Evolutionary conservation across 257 asterid genomes (phyloP).

Genomic region (Coffea eugenioides): DNA sequence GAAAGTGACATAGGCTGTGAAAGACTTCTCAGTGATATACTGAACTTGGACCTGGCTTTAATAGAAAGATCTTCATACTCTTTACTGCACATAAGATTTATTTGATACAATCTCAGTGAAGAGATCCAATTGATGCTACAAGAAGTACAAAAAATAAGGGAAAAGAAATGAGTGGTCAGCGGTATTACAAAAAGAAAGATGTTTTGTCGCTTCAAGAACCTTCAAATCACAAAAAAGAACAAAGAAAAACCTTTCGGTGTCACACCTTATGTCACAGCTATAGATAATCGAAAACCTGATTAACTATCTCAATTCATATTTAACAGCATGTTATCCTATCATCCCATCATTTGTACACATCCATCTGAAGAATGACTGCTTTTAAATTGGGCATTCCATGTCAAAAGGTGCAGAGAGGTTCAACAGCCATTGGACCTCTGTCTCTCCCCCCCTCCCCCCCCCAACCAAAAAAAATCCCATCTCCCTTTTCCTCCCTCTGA

Average conservation of each 20-base stretch:
- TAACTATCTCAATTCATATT: neutral
- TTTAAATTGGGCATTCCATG: neutral
- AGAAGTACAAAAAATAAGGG: neutral
- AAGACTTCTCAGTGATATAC: conserved; percentile 64
- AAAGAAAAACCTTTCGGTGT: neutral
- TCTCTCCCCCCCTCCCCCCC: too few species aligned
- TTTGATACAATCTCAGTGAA: neutral
- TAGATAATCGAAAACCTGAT: neutral
- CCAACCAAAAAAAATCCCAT: too few species aligned
- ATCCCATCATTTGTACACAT: too few species aligned
- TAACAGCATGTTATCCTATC: too few species aligned
- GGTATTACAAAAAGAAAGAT: neutral
- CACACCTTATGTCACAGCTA: neutral
- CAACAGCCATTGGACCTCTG: neutral
- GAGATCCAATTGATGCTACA: neutral
- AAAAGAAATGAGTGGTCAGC: neutral
- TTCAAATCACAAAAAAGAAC: neutral
- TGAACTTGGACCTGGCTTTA: conserved; percentile 69
- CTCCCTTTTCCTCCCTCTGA: neutral
- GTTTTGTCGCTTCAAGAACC: neutral
- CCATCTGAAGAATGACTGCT: neutral
- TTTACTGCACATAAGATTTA: conserved; percentile 39
- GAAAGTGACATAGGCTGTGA: conserved; percentile 74
- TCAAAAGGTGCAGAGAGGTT: neutral
- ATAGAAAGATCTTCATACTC: conserved; percentile 73